Evolutionary conservation across 441 rosid genomes (phyloP).

Genomic region (Biscutella laevigata): DNA sequence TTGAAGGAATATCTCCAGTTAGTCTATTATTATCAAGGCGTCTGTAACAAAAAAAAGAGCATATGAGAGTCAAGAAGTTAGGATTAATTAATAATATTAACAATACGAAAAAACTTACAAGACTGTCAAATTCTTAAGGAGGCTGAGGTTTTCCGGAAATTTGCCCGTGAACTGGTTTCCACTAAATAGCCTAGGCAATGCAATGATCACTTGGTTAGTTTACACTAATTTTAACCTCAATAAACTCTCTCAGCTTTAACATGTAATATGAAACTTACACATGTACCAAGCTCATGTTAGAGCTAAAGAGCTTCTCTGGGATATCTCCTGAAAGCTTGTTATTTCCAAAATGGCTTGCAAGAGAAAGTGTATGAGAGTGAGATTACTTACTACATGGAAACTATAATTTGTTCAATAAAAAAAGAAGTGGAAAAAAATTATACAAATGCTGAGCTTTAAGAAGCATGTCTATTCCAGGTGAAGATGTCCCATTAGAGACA

Average conservation of each 20-base stretch:
- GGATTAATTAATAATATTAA: background rate
- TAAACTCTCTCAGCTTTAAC: background rate
- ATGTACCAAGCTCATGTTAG: constrained; percentile 50
- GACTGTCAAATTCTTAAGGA: constrained; percentile 41
- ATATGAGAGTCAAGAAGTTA: background rate
- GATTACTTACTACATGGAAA: background rate
- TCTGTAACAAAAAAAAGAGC: constrained; percentile 28
- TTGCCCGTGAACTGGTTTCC: constrained; percentile 44
- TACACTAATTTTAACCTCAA: background rate
- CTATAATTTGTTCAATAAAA: too few relatives aligned
- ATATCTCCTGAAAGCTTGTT: constrained; percentile 55
- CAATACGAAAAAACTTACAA: constrained; percentile 39
- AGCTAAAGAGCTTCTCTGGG: constrained; percentile 52
- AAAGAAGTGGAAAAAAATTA: constrained; percentile 5
- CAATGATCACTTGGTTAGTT: background rate
- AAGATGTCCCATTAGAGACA: constrained; percentile 42
- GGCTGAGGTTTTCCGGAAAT: constrained; percentile 58
- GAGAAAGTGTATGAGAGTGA: background rate
- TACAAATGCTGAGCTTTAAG: constrained; percentile 58
- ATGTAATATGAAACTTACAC: constrained; percentile 38
- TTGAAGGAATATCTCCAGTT: constrained; percentile 40
- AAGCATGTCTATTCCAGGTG: constrained; percentile 76
- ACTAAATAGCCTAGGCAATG: constrained; percentile 48
- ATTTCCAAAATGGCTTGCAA: constrained; percentile 54
- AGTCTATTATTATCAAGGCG: constrained; percentile 60